Evolutionary conservation across 2,329 filamentous ascomycete species (phyloP).

Genomic region (Leptographium wingfieldii): DNA sequence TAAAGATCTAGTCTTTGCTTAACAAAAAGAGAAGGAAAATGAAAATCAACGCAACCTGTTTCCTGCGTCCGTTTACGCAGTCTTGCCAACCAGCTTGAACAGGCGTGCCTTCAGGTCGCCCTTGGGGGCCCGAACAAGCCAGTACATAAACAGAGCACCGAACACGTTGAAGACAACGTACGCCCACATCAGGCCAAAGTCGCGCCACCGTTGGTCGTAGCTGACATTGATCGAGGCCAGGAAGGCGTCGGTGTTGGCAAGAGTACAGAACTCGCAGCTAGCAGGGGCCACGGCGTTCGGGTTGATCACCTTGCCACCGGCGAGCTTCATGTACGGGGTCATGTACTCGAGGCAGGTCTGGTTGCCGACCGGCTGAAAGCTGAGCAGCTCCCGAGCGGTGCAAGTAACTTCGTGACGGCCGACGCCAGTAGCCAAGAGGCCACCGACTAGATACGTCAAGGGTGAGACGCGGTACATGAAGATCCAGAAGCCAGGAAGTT

Average conservation of each 20-base stretch:
- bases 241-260: constrained; percentile 49
- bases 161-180: constrained; percentile 52
- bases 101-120: not conserved
- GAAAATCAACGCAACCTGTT: too few species aligned
- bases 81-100: not conserved
- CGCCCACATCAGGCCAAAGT: constrained; percentile 57
- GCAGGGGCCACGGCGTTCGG: constrained; percentile 30
- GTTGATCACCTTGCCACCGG: constrained; percentile 41
- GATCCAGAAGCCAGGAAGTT: constrained; percentile 60
- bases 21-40: not conserved
- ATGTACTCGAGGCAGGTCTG: constrained; percentile 56
- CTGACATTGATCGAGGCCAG: constrained; percentile 33
- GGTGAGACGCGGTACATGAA: constrained; percentile 41
- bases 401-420: constrained; percentile 40
- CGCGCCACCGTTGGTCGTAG: constrained; percentile 50
- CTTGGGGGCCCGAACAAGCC: constrained; percentile 8
- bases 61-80: not conserved
- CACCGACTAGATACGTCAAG: constrained; percentile 47
- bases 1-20: not conserved
- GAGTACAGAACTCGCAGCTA: constrained; percentile 55
- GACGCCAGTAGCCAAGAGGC: constrained; percentile 55
- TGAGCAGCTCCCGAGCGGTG: constrained; percentile 41
- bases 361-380: constrained; percentile 50
- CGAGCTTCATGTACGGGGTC: constrained; percentile 33
- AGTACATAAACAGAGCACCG: constrained; percentile 7